Evolutionary conservation across 2,329 filamentous ascomycete species (phyloP).

Genomic region (Fusarium transvaalense): DNA sequence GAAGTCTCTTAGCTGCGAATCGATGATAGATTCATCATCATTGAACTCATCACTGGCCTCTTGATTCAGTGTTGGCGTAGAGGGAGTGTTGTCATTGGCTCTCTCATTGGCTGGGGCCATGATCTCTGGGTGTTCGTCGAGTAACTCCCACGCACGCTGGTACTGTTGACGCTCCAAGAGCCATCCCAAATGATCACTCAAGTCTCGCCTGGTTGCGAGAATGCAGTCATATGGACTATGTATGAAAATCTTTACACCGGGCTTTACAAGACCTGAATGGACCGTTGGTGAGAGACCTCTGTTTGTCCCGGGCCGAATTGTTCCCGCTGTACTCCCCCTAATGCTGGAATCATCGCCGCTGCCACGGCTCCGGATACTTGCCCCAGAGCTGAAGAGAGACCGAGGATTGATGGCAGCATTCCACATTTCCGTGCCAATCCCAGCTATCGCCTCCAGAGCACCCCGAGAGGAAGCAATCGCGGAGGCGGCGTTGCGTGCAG

Average conservation of each 20-base stretch:
- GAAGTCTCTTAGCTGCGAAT: conserved; percentile 68
- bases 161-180: conserved; percentile 84
- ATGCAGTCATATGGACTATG: conserved; percentile 97
- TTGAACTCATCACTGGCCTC: conserved; percentile 73
- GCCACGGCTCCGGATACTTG: conserved; percentile 75
- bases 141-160: conserved; percentile 86
- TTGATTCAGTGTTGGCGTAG: conserved; percentile 58
- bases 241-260: conserved; percentile 83
- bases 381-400: conserved; percentile 86
- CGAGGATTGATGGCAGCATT: conserved; percentile 91
- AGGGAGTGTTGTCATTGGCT: conserved; percentile 55
- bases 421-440: conserved; percentile 82
- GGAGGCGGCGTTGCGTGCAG: conserved; percentile 76
- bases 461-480: conserved; percentile 75
- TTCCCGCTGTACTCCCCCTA: conserved; percentile 55
- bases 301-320: conserved; percentile 46
- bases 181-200: conserved; percentile 88
- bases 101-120: conserved; percentile 60
- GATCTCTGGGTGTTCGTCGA: conserved; percentile 88
- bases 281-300: conserved; percentile 53
- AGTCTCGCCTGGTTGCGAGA: conserved; percentile 87
- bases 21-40: conserved; percentile 72
- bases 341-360: conserved; percentile 72
- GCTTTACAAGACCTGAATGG: conserved; percentile 68
- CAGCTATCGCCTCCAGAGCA: conserved; percentile 80